Conservation (phyloP, 768 basidiomycete species). For the Psilocybe subaeruginosa region DNA sequence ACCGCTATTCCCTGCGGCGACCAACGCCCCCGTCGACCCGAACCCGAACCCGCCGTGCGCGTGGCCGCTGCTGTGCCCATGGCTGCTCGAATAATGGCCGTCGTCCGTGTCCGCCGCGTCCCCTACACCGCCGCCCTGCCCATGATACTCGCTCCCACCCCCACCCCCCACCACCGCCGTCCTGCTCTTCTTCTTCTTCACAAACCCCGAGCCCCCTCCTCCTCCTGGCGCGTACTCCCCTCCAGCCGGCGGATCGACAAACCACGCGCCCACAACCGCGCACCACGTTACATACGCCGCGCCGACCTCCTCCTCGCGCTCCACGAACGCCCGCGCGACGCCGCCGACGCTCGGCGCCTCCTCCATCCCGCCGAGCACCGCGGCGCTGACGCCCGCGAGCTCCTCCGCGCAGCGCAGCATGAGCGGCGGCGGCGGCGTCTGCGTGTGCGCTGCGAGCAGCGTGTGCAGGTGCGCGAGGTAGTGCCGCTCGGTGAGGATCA, state of each 20-base stretch:
- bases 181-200: conserved; percentile 9
- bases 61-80: not conserved
- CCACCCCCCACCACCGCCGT: not conserved
- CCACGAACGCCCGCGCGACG: conserved; percentile 60
- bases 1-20: too few relatives aligned
- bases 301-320: conserved; percentile 52
- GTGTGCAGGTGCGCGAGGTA: conserved; percentile 37
- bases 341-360: conserved; percentile 65
- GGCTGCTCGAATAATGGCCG: conserved; percentile 1
- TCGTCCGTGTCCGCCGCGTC: not conserved
- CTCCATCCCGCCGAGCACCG: conserved; percentile 50
- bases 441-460: conserved; percentile 35
- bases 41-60: not conserved
- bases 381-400: conserved; percentile 50
- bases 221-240: not conserved
- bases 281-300: conserved; percentile 65
- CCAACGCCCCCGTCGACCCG: not conserved
- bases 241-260: conserved; percentile 21
- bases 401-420: conserved; percentile 55
- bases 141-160: not conserved
- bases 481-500: conserved; percentile 46
- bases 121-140: not conserved
- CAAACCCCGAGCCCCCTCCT: not conserved
- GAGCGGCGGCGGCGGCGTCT: conserved; percentile 50
- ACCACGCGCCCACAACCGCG: conserved; percentile 53